A percentile compares a stretch with the other conserved stretches of the same genome.
phyloP scores from a whole-genome alignment of 2,329 filamentous ascomycete genomes.

The Penicillium corylophilum region DNA sequence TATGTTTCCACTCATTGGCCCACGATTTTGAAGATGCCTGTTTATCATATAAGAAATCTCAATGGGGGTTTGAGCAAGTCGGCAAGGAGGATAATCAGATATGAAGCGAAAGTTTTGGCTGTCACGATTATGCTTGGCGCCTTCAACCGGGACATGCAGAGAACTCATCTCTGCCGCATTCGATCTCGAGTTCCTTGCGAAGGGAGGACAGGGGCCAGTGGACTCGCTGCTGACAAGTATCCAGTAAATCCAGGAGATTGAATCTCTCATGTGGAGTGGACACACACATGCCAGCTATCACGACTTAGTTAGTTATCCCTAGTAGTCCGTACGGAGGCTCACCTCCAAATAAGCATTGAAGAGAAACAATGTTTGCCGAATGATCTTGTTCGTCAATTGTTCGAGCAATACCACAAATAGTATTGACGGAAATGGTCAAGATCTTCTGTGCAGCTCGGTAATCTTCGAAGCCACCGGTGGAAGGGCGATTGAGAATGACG shows the following conservation, averaged over 20 bases:
- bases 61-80: not conserved
- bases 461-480: conserved; percentile 50
- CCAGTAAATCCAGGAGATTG: conserved; percentile 22
- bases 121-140: not conserved
- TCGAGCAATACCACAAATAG: conserved; percentile 29
- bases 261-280: conserved; percentile 24
- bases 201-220: conserved; percentile 25
- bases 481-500: conserved; percentile 54
- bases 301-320: not conserved
- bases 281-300: conserved; percentile 26
- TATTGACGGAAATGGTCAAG: conserved; percentile 22
- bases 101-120: not conserved
- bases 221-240: conserved; percentile 20
- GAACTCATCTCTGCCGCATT: conserved; percentile 25
- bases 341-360: conserved; percentile 31
- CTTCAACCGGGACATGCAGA: not conserved
- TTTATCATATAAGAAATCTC: not conserved
- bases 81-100: not conserved
- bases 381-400: conserved; percentile 20
- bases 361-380: conserved; percentile 21
- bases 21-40: not conserved
- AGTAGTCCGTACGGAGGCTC: not conserved
- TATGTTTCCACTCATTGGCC: not conserved
- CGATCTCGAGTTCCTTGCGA: conserved; percentile 23
- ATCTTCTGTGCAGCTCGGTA: conserved; percentile 34